Evolutionary conservation across 2,329 filamentous ascomycete genomes (phyloP).

Genomic region (Elsinoe arachidis): DNA sequence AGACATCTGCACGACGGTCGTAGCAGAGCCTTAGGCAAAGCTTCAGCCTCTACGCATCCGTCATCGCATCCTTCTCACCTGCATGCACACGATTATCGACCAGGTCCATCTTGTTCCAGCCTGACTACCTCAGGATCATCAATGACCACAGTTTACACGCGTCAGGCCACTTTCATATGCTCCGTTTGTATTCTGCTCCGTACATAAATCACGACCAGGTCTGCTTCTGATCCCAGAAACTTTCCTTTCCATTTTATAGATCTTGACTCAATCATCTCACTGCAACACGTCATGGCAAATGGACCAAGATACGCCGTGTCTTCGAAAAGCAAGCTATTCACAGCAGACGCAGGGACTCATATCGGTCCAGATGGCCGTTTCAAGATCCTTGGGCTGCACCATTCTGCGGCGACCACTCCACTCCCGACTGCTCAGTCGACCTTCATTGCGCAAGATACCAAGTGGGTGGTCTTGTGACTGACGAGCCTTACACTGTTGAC

Average conservation of each 20-base stretch:
- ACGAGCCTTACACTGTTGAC: not conserved
- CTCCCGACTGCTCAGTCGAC: not conserved
- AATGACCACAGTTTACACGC: not conserved
- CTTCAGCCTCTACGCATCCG: too few relatives aligned
- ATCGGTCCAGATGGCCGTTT: not conserved
- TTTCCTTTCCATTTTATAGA: too few relatives aligned
- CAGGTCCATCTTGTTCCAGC: too few relatives aligned
- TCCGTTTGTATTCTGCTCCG: not conserved
- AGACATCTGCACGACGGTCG: too few relatives aligned
- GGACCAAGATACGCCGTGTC: too few relatives aligned
- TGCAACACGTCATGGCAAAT: too few relatives aligned
- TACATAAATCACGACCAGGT: not conserved
- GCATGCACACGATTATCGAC: too few relatives aligned
- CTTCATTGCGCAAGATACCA: not conserved
- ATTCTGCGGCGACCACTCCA: not conserved
- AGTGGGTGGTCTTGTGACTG: not conserved
- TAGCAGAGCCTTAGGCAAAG: too few relatives aligned
- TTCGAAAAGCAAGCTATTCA: not conserved
- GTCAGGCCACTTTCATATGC: not conserved
- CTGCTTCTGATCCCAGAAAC: too few relatives aligned
- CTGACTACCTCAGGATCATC: too few relatives aligned
- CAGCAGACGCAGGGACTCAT: not conserved
- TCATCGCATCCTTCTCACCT: too few relatives aligned
- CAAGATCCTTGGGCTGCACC: not conserved
- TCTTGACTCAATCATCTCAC: too few relatives aligned